A percentile compares a stretch with the other conserved stretches of the same genome.
Evolutionary conservation across 31 red algal species (phyloP).

Genomic region (Endocladia muricata): DNA sequence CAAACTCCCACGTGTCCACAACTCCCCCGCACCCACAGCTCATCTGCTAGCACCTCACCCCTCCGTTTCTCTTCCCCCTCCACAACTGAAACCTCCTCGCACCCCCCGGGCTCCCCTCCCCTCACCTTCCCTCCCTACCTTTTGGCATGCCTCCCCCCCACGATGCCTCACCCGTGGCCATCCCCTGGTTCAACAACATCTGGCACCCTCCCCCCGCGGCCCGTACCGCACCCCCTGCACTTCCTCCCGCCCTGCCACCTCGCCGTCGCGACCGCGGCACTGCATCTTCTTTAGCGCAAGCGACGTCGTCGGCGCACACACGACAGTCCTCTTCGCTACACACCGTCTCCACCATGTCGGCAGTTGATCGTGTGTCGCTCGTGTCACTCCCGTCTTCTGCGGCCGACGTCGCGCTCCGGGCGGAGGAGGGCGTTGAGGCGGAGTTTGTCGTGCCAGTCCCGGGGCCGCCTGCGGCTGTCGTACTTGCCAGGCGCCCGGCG

Average conservation of each 20-base stretch:
- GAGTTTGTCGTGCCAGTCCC: slow-evolving; percentile 1
- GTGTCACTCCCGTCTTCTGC: slow-evolving; percentile 35
- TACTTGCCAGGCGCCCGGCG: background rate
- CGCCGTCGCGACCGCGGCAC: background rate
- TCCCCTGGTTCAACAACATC: slow-evolving; percentile 71
- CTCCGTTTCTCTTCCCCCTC: too few species aligned
- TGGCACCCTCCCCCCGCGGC: slow-evolving; percentile 24
- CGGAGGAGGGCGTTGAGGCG: background rate
- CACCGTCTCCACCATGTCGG: slow-evolving; percentile 50
- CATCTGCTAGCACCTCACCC: too few species aligned
- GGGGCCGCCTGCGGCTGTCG: slow-evolving; percentile 14
- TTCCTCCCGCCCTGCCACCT: background rate
- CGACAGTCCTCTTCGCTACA: slow-evolving; percentile 25
- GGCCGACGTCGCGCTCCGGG: background rate
- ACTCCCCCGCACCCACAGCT: too few species aligned
- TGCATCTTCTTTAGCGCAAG: background rate
- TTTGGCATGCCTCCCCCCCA: slow-evolving; percentile 6
- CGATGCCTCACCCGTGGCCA: slow-evolving; percentile 36
- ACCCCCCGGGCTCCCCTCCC: too few species aligned
- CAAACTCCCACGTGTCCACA: too few species aligned
- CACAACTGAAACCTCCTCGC: too few species aligned
- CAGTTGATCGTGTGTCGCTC: slow-evolving; percentile 44
- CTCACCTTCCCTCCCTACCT: background rate
- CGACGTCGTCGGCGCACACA: background rate
- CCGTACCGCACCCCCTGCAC: background rate